Percentiles rank a stretch among this genome's conserved stretches.
phyloP scores from a whole-genome alignment of 495 filamentous ascomycete species.

The Acidiella bohemica region DNA sequence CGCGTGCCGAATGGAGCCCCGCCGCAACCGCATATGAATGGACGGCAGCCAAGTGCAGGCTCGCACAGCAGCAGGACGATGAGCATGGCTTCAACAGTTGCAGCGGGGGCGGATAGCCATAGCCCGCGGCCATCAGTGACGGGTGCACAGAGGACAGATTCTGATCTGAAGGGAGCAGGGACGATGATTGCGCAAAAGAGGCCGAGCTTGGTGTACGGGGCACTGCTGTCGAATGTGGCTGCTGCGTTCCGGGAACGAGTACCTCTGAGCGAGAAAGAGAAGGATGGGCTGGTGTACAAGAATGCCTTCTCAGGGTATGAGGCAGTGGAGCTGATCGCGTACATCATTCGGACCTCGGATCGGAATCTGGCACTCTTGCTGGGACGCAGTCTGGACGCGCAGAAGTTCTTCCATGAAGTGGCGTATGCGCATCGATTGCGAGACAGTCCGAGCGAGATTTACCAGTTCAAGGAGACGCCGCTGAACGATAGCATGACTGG shows the following conservation, averaged over 20 bases:
- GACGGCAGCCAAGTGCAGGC: constrained; percentile 27
- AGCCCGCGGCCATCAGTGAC: constrained; percentile 5
- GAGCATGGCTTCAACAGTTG: constrained; percentile 78
- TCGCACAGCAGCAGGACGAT: constrained; percentile 46
- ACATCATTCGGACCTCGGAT: constrained; percentile 93
- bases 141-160: constrained; percentile 33
- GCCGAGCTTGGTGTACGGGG: constrained; percentile 81
- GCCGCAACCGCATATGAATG: constrained; percentile 19
- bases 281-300: constrained; percentile 95
- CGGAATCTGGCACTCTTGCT: constrained; percentile 85
- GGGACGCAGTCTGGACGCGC: constrained; percentile 88
- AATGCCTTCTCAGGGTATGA: constrained; percentile 90
- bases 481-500: constrained; percentile 60
- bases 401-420: constrained; percentile 99
- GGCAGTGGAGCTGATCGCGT: constrained; percentile 85
- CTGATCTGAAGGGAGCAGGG: constrained; percentile 24
- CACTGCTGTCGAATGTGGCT: constrained; percentile 77
- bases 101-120: constrained; percentile 24
- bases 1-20: constrained; percentile 5
- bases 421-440: constrained; percentile 93
- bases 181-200: constrained; percentile 40
- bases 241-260: constrained; percentile 84
- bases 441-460: constrained; percentile 81
- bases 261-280: constrained; percentile 67
- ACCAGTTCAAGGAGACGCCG: constrained; percentile 89